phyloP scores from a whole-genome alignment of 495 filamentous ascomycete genomes.

The Trichoderma gamsii region DNA sequence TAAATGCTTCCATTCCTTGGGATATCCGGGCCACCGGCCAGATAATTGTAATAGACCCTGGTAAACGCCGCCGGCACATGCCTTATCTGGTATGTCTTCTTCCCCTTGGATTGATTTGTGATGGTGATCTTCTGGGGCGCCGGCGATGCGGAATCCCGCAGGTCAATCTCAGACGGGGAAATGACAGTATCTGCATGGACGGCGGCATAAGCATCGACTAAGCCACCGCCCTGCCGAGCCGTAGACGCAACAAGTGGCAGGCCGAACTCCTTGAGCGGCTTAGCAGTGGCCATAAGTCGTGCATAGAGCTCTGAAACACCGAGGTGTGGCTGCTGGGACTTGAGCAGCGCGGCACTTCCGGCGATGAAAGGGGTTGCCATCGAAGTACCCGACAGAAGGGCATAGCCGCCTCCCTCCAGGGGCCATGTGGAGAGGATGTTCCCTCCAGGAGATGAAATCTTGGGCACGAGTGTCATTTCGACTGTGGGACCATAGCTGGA shows the following conservation, averaged over 20 bases:
- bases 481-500: slow-evolving; percentile 21
- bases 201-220: slow-evolving; percentile 29
- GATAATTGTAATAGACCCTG: background rate
- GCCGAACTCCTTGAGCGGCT: slow-evolving; percentile 20
- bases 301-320: slow-evolving; percentile 22
- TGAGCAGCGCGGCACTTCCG: slow-evolving; percentile 26
- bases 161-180: background rate
- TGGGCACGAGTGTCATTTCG: slow-evolving; percentile 22
- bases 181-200: slow-evolving; percentile 20
- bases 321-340: slow-evolving; percentile 23
- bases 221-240: slow-evolving; percentile 28
- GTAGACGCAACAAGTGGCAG: slow-evolving; percentile 17
- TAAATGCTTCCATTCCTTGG: background rate
- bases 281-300: slow-evolving; percentile 24
- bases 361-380: slow-evolving; percentile 28
- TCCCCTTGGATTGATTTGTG: background rate
- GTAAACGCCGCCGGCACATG: background rate
- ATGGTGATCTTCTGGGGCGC: slow-evolving; percentile 7
- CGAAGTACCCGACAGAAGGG: slow-evolving; percentile 25
- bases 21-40: background rate
- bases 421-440: slow-evolving; percentile 25
- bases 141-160: background rate
- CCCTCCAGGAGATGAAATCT: slow-evolving; percentile 23
- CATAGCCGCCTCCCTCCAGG: slow-evolving; percentile 21
- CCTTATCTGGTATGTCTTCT: background rate